phyloP scores from a whole-genome alignment of 2,329 filamentous ascomycete species.

The Tolypocladium nubicola region DNA sequence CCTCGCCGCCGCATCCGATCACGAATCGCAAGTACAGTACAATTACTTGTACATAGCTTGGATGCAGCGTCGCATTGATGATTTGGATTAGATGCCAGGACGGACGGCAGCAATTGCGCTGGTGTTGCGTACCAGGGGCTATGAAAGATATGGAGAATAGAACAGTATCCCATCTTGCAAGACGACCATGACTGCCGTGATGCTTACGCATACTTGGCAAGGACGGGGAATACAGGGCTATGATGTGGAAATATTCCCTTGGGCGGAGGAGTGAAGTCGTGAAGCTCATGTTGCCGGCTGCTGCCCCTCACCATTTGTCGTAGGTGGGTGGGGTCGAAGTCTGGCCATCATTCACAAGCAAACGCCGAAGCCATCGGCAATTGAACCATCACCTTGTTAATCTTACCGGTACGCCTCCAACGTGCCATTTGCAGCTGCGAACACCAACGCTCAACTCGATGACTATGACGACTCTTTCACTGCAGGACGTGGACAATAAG shows the following conservation, averaged over 20 bases:
- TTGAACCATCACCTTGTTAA: neutral
- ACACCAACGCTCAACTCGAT: neutral
- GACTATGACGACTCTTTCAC: constrained; percentile 10
- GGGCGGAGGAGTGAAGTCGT: neutral
- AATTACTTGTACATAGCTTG: neutral
- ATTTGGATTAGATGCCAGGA: neutral
- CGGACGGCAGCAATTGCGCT: neutral
- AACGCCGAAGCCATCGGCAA: neutral
- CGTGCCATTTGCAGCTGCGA: neutral
- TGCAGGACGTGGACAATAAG: constrained; percentile 13
- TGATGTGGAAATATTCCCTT: too few relatives aligned
- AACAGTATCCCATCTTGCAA: neutral
- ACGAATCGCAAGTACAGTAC: neutral
- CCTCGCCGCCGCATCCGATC: neutral
- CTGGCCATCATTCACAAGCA: neutral
- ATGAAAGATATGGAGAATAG: neutral
- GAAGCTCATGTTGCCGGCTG: too few relatives aligned
- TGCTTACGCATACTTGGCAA: neutral
- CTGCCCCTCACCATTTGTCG: neutral
- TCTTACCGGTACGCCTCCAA: too few relatives aligned
- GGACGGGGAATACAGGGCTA: too few relatives aligned
- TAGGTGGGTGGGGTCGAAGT: neutral
- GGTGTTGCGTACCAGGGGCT: neutral
- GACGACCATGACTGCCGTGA: neutral
- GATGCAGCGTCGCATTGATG: neutral